These are phyloP conservation scores for Phyllachora maydis DNA, from an alignment of 2,329 filamentous ascomycete species.

Conservation along the genomic window DNA sequence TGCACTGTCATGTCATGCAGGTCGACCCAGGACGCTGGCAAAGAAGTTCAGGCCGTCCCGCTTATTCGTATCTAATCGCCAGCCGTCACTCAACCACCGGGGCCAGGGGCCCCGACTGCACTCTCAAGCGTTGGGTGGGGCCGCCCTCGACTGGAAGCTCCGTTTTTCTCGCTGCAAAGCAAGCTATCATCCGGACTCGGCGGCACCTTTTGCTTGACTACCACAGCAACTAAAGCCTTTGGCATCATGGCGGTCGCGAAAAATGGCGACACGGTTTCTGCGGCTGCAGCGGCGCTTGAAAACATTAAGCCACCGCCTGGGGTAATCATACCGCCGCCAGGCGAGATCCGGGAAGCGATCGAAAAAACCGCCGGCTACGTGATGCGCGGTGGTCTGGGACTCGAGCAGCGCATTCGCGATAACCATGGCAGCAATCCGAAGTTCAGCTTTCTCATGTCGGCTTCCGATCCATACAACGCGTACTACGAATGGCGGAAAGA, in stretches of 20 bases:
- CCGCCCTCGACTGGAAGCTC: too few relatives aligned
- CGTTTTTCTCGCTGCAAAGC: too few relatives aligned
- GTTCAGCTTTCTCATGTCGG: slow-evolving; percentile 72
- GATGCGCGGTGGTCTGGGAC: slow-evolving; percentile 42
- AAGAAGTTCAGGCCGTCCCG: too few relatives aligned
- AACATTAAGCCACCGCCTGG: slow-evolving; percentile 62
- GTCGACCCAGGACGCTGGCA: too few relatives aligned
- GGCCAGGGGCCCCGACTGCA: too few relatives aligned
- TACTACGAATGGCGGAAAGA: slow-evolving; percentile 83
- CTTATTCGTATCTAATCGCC: too few relatives aligned
- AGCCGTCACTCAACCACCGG: too few relatives aligned
- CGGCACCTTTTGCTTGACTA: too few relatives aligned
- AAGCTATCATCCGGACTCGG: too few relatives aligned
- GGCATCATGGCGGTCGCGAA: slow-evolving; percentile 11
- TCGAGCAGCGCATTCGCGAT: slow-evolving; percentile 69
- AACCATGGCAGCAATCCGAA: slow-evolving; percentile 75
- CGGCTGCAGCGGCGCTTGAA: slow-evolving; percentile 28
- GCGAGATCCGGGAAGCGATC: slow-evolving; percentile 63
- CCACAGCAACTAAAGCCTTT: too few relatives aligned
- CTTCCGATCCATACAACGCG: slow-evolving; percentile 62
- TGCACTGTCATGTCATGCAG: too few relatives aligned
- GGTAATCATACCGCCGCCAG: slow-evolving; percentile 68
- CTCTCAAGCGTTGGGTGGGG: too few relatives aligned
- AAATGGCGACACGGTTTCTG: slow-evolving; percentile 34
- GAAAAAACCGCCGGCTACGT: slow-evolving; percentile 94